These are phyloP conservation scores for Monilinia polystroma DNA, from an alignment of 2,329 filamentous ascomycete species.

Conservation along the genomic window DNA sequence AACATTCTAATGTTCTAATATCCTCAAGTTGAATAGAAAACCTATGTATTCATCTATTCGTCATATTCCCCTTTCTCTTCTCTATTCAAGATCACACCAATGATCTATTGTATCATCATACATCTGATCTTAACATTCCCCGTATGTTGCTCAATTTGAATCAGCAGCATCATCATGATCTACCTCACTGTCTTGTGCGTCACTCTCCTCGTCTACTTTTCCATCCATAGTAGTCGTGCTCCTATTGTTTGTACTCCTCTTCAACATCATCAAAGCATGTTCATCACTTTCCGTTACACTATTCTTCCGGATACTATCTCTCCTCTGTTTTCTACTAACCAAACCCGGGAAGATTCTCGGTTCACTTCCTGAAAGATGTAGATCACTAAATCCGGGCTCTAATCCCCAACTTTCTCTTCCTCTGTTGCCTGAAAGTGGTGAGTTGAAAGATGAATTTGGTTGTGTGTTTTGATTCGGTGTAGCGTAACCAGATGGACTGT, in stretches of 20 bases:
- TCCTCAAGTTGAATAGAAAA: too few relatives aligned
- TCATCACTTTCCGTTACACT: conserved; percentile 36
- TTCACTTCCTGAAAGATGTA: conserved; percentile 57
- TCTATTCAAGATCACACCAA: neutral
- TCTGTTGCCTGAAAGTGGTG: conserved; percentile 29
- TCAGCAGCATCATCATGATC: conserved; percentile 12
- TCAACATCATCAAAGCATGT: conserved; percentile 21
- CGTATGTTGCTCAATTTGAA: neutral
- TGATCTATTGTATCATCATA: neutral
- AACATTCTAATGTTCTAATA: too few relatives aligned
- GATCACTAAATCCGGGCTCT: conserved; percentile 43
- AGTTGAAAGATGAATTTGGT: conserved; percentile 23
- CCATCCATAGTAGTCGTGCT: conserved; percentile 13
- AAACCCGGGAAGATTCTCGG: conserved; percentile 72
- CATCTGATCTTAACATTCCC: neutral
- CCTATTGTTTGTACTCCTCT: neutral
- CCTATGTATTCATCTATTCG: too few relatives aligned
- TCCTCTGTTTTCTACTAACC: conserved; percentile 46
- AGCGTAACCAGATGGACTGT: conserved; percentile 26
- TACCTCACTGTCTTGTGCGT: neutral
- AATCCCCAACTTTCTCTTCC: conserved; percentile 43
- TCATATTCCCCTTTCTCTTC: too few relatives aligned
- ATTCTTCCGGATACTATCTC: conserved; percentile 34
- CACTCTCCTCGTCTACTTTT: conserved; percentile 14
- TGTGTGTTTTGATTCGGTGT: conserved; percentile 19